Percentiles rank a stretch among this genome's conserved stretches.
These are phyloP conservation scores for Chalara sp. DNA, from an alignment of 2,329 filamentous ascomycete species.

Conservation along the genomic window DNA sequence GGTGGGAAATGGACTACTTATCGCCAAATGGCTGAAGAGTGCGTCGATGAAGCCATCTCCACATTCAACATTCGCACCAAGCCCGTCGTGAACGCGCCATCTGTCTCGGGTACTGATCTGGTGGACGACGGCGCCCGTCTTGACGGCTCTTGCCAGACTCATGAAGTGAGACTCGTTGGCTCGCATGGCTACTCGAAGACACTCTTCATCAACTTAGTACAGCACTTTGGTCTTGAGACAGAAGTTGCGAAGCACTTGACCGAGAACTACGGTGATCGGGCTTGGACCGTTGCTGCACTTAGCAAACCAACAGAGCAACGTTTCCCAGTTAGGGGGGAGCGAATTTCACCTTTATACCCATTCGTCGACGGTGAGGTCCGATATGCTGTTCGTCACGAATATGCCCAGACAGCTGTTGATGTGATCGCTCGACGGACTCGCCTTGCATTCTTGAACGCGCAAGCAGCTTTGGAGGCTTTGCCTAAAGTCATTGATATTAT, in stretches of 20 bases:
- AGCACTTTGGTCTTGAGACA: conserved; percentile 87
- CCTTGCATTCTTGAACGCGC: conserved; percentile 84
- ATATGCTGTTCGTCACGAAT: conserved; percentile 83
- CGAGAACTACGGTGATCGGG: conserved; percentile 83
- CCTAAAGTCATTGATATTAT: conserved; percentile 86
- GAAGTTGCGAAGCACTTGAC: conserved; percentile 87
- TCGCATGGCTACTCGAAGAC: conserved; percentile 85
- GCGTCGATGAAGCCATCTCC: conserved; percentile 71
- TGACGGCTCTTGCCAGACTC: conserved; percentile 74
- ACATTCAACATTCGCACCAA: conserved; percentile 57
- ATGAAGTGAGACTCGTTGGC: conserved; percentile 73
- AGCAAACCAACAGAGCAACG: conserved; percentile 69
- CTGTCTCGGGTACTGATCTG: conserved; percentile 62
- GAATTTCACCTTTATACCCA: conserved; percentile 75
- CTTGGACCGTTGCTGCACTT: conserved; percentile 82
- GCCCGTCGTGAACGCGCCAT: conserved; percentile 51
- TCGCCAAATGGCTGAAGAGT: conserved; percentile 87
- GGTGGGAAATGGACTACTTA: conserved; percentile 94
- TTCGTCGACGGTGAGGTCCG: conserved; percentile 89
- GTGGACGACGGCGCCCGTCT: conserved; percentile 65
- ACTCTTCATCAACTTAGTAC: conserved; percentile 90
- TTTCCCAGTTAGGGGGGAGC: conserved; percentile 77
- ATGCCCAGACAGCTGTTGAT: conserved; percentile 85
- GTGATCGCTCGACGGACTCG: conserved; percentile 79
- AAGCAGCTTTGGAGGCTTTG: conserved; percentile 80